These are phyloP conservation scores for Tribonema minus DNA, from an alignment of 108 stramenopile species.

Conservation along the genomic window DNA sequence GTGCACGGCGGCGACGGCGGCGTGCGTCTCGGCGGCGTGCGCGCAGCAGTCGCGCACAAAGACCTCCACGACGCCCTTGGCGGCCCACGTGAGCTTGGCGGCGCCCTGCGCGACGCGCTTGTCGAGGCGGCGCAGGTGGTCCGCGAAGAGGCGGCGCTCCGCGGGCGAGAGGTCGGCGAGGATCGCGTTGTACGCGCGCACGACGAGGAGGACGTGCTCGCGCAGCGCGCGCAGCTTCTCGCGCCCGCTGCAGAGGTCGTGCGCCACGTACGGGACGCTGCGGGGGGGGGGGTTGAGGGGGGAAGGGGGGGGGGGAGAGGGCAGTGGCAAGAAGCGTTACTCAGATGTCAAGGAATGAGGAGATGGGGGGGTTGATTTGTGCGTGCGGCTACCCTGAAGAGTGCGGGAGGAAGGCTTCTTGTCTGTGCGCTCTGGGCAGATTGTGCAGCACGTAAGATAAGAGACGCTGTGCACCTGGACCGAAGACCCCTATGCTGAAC, in stretches of 20 bases:
- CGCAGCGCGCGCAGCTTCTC: slow-evolving; percentile 57
- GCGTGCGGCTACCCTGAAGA: too few species aligned
- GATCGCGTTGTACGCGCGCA: slow-evolving; percentile 65
- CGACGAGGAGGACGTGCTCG: slow-evolving; percentile 64
- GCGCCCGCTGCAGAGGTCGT: slow-evolving; percentile 60
- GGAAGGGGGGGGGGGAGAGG: too few species aligned
- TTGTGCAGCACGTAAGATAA: too few species aligned
- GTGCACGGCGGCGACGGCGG: slow-evolving; percentile 54
- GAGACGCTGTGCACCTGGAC: too few species aligned
- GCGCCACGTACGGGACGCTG: slow-evolving; percentile 60
- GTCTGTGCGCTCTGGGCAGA: too few species aligned
- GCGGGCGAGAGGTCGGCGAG: slow-evolving; percentile 53
- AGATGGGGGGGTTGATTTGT: too few species aligned
- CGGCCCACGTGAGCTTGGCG: slow-evolving; percentile 56
- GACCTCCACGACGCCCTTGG: slow-evolving; percentile 56
- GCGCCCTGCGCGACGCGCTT: slow-evolving; percentile 58
- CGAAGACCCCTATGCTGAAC: too few species aligned
- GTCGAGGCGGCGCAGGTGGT: slow-evolving; percentile 61
- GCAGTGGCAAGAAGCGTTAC: too few species aligned
- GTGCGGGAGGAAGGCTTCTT: too few species aligned
- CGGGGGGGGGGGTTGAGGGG: too few species aligned
- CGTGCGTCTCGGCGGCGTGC: slow-evolving; percentile 52
- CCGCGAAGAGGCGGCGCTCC: slow-evolving; percentile 60
- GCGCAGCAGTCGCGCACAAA: slow-evolving; percentile 60
- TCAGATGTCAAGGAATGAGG: too few species aligned